Conservation (phyloP, 2,329 filamentous ascomycete genomes). For the Teratosphaeria nubilosa region DNA sequence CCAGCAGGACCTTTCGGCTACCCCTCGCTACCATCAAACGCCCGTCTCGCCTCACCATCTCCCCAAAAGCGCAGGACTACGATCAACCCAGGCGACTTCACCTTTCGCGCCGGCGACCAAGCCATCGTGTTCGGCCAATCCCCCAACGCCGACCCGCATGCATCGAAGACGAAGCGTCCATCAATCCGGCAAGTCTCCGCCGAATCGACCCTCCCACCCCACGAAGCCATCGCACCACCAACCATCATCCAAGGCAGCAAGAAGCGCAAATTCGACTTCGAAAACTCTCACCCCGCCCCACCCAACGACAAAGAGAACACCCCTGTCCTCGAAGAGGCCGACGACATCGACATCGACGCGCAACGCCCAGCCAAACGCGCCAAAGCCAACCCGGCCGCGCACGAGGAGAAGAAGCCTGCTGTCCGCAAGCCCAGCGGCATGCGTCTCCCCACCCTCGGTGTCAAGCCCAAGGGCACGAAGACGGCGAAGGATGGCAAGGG, state of each 20-base stretch:
- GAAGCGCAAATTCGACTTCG: constrained; percentile 35
- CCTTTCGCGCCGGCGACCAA: constrained; percentile 35
- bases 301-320: not conserved
- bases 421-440: constrained; percentile 7
- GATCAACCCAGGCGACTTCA: constrained; percentile 34
- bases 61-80: constrained; percentile 27
- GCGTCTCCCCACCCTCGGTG: constrained; percentile 20
- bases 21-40: constrained; percentile 7
- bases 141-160: constrained; percentile 8
- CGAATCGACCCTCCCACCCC: constrained; percentile 12
- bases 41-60: constrained; percentile 14
- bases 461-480: constrained; percentile 23
- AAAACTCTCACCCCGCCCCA: constrained; percentile 18
- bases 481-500: constrained; percentile 11
- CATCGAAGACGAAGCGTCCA: constrained; percentile 21
- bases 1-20: constrained; percentile 4
- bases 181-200: constrained; percentile 36
- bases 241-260: constrained; percentile 21
- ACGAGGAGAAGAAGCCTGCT: constrained; percentile 1
- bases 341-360: constrained; percentile 1
- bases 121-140: constrained; percentile 34
- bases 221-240: not conserved
- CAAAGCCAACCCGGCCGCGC: constrained; percentile 8
- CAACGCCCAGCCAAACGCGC: constrained; percentile 15
- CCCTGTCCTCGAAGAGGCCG: constrained; percentile 11